Evolutionary conservation across 1,139 yeast species (phyloP), one percentile per base, ranked within the genome.

Genomic region (Sugiyamaella paludigena): DNA sequence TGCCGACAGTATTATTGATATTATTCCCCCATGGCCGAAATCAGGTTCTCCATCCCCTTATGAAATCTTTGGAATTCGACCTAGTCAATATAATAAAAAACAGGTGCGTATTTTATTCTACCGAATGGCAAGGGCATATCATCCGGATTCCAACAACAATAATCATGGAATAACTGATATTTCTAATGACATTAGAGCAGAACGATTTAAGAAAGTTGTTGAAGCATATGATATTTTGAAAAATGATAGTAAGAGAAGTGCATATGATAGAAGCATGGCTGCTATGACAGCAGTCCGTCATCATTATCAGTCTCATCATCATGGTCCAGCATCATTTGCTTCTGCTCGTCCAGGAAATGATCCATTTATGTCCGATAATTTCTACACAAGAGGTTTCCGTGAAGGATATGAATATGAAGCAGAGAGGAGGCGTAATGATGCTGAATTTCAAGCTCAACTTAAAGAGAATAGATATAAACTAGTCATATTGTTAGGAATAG

Each of bases 111-210:
- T 66, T 32, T 72, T 72, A 37, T 91, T 87, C 64, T 76, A 77
- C 58, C 74, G 77, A 49, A 76, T 82, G 48, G 92, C 94, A 12
- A 88, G 87, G 65, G 63, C 82, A 7, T 91, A 92, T 62, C 98
- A 92, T 61, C 98, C 98, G 0, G 98, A 92, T 68, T 29, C 38
- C 7, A 45, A 35, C 26, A 12, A 28, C 27, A 26, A 33, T 9
- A 29, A 30, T 26, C 3, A 8, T n/a, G 69, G 83, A 6, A 56
- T 57, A 16, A 47, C 35, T 8, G 51, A 47, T 12, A 40, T 53
- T 12, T 39, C 53, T n/a, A 41, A 43, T 5, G 55, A 52, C 28
- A 50, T 53, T 19, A 55, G 58, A 43, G 58, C 60, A 5, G 76
- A 72, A 12, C 69, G 96, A 50, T 91, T 88, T 66, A 87, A 85